Evolutionary conservation across 495 filamentous ascomycete species (phyloP).

Genomic region (Aspergillus sparsus): DNA sequence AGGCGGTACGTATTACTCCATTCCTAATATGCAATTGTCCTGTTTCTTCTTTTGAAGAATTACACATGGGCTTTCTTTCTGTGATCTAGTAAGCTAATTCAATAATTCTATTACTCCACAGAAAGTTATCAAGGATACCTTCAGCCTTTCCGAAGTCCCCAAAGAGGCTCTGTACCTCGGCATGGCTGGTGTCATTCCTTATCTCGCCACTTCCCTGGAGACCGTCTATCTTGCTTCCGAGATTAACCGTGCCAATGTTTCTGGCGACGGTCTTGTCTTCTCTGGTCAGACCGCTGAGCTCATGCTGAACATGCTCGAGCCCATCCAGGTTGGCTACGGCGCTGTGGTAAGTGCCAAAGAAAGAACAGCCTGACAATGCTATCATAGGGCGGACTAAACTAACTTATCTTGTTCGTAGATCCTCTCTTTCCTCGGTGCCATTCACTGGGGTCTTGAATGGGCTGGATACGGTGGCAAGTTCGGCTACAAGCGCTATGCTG

Average conservation of each 20-base stretch:
- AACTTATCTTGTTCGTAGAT: conserved; percentile 53
- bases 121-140: conserved; percentile 85
- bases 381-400: neutral
- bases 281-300: conserved; percentile 69
- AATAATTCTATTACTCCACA: conserved; percentile 31
- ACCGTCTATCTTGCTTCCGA: conserved; percentile 87
- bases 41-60: neutral
- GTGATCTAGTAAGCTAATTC: conserved; percentile 6
- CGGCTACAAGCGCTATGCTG: conserved; percentile 75
- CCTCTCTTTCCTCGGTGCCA: conserved; percentile 92
- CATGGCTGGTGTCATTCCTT: conserved; percentile 86
- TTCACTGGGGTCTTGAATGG: conserved; percentile 92
- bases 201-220: conserved; percentile 80
- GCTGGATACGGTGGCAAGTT: conserved; percentile 71
- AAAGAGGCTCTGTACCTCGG: conserved; percentile 79
- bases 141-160: conserved; percentile 75
- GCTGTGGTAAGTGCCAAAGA: conserved; percentile 66
- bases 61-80: neutral
- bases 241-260: conserved; percentile 62
- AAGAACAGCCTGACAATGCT: neutral
- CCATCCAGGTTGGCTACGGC: conserved; percentile 89
- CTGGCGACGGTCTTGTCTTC: conserved; percentile 65
- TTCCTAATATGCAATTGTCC: conserved; percentile 1
- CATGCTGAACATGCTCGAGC: conserved; percentile 79
- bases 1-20: conserved; percentile 62